Percentiles rank a stretch among this genome's conserved stretches.
These are phyloP conservation scores for Trichoderma cornu-damae DNA, from an alignment of 2,329 filamentous ascomycete genomes.

Conservation along the genomic window DNA sequence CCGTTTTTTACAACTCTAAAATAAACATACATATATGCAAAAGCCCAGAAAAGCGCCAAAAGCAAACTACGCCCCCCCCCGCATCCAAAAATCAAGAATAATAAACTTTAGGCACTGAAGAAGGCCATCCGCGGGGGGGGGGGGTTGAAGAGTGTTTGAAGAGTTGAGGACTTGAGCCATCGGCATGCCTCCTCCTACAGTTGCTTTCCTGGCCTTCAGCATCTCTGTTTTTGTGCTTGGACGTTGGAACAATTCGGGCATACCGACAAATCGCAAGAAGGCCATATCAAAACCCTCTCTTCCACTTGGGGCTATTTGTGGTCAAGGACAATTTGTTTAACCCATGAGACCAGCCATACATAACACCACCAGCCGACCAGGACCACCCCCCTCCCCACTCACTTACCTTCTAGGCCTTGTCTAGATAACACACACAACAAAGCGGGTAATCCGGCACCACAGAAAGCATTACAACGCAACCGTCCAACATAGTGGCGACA, in stretches of 20 bases:
- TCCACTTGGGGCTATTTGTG: not conserved
- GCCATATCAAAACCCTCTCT: not conserved
- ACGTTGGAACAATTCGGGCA: not conserved
- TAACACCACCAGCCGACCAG: not conserved
- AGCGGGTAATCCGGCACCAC: constrained; percentile 5
- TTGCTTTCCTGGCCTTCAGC: not conserved
- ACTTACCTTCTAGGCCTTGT: not conserved
- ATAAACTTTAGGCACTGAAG: not conserved
- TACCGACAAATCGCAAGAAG: not conserved
- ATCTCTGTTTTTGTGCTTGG: not conserved
- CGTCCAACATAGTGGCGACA: not conserved
- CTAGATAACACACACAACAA: not conserved
- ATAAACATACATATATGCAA: constrained; percentile 10
- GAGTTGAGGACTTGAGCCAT: not conserved
- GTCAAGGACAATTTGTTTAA: not conserved
- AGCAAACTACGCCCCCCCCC: not conserved
- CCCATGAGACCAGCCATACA: not conserved
- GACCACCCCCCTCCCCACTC: no score
- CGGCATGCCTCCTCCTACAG: not conserved
- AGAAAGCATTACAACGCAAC: constrained; percentile 5
- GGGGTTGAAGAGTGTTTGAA: not conserved
- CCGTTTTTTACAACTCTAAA: not conserved
- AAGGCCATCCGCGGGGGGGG: not conserved
- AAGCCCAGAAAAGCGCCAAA: not conserved
- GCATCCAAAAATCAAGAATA: not conserved